Base-by-base conservation (phyloP, 2,329 filamentous ascomycete species). In the Penicillium occitanis region DNA sequence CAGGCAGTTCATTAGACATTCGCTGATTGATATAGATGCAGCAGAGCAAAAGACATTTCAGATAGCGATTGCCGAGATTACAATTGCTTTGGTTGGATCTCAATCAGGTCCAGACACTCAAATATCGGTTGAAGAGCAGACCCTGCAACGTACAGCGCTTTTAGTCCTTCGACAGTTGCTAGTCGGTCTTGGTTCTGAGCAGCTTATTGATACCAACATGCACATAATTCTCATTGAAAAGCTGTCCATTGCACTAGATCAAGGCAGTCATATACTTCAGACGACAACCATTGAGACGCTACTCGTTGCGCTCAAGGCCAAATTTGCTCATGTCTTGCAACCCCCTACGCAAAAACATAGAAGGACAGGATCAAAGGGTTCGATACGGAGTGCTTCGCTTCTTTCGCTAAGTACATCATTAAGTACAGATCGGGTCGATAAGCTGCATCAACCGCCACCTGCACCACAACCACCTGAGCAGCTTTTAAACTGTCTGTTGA, bases 241-340 rank as follows among this genome's bases (percentile, higher is more conserved):
- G 69, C 83, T 96, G 5, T 81, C 82, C 33, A 83, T 85, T 71
- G 85, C 88, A 17, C 80, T 92, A 22, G 77, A 83, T 44, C 83
- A 85, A 5, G 79, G 86, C 1, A 91, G 92, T 70, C 85, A 88
- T 35, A 88, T 88, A 62, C 85, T 94, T 0, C 93, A 96, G 72
- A 88, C 90, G 14, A 83, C 92, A 0, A 79, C 97, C 10, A 85
- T 97, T 28, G 91, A 93, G 72, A 88, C 91, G n/a, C 85, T 93
- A 2, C 87, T 91, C 71, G 88, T 88, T 57, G 84, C 90, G 3
- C 82, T 97, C 10, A 92, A 88, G 73, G 84, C 95, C 50, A 79
- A 78, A 61, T 77, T 77, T 70, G 69, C 77, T 44, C 75, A 78
- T 68, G 70, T 74, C n/a, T 72, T 78, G 69, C 68, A 77, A 63